A percentile compares a stretch with the other conserved stretches of the same genome.
These are phyloP conservation scores for Biscutella laevigata DNA, from an alignment of 441 rosid genomes.

Conservation along the genomic window DNA sequence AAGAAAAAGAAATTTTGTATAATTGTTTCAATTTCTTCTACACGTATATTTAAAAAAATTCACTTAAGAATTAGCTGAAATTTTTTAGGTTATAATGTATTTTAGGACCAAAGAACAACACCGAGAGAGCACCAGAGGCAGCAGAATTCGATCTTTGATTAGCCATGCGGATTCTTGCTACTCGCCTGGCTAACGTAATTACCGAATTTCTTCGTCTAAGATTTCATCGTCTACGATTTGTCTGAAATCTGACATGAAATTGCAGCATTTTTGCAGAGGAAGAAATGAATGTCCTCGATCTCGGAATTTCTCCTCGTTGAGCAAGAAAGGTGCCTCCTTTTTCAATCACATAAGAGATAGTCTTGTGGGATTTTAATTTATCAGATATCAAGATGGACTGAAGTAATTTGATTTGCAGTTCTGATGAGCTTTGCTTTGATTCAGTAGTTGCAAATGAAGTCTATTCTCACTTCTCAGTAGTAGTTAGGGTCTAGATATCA, in stretches of 20 bases:
- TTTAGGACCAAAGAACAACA: background rate
- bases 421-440: background rate
- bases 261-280: conserved; percentile 39
- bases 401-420: background rate
- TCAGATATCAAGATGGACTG: background rate
- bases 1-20: no score
- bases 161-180: conserved; percentile 16
- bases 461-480: background rate
- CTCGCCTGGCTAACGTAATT: conserved; percentile 15
- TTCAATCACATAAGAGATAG: background rate
- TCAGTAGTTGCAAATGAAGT: conserved; percentile 1
- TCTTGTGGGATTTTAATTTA: background rate
- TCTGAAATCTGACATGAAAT: background rate
- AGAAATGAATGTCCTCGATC: conserved; percentile 30
- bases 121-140: background rate
- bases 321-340: conserved; percentile 30
- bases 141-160: background rate
- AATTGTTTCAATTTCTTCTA: no score
- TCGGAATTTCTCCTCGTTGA: conserved; percentile 33
- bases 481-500: background rate
- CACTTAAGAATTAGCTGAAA: background rate
- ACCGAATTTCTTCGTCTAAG: background rate
- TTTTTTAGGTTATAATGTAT: background rate
- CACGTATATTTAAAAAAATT: no score
- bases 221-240: background rate